Conservation (phyloP, 441 rosid genomes). For the Pelargonium myrrhifolium region DNA sequence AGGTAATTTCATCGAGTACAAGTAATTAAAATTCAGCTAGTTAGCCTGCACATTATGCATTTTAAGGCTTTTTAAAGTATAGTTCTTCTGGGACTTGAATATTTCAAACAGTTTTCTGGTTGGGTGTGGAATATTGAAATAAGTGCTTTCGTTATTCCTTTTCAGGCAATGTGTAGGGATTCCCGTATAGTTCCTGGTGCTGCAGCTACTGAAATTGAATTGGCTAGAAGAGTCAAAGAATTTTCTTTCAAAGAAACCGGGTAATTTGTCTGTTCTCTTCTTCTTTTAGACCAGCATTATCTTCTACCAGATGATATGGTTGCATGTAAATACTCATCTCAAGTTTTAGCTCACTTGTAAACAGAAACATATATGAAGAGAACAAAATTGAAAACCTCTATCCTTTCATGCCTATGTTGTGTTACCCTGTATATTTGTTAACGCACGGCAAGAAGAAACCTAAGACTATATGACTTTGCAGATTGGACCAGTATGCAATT, state of each 20-base stretch:
- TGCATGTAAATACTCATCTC: background rate
- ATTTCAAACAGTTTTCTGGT: background rate
- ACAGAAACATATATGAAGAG: background rate
- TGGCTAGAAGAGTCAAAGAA: slow-evolving; percentile 92
- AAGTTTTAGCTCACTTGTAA: background rate
- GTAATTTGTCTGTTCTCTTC: slow-evolving; percentile 28
- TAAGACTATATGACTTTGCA: slow-evolving; percentile 26
- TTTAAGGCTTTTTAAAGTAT: background rate
- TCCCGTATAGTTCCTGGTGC: slow-evolving; percentile 93
- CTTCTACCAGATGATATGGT: background rate
- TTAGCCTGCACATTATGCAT: background rate
- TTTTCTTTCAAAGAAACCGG: slow-evolving; percentile 92
- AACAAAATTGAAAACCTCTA: background rate
- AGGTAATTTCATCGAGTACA: slow-evolving; percentile 37
- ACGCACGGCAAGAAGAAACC: background rate
- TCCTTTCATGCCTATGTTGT: background rate
- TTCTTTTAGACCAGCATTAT: background rate
- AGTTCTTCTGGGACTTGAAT: background rate
- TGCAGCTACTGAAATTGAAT: slow-evolving; percentile 97
- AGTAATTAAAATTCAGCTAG: background rate
- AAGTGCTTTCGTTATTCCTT: slow-evolving; percentile 8
- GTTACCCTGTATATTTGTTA: background rate
- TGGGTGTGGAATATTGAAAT: background rate
- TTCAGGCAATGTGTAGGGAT: slow-evolving; percentile 96
- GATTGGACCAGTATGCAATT: slow-evolving; percentile 97